phyloP scores from a whole-genome alignment of 768 basidiomycete species.

The Hygrophorus pudorinus region DNA sequence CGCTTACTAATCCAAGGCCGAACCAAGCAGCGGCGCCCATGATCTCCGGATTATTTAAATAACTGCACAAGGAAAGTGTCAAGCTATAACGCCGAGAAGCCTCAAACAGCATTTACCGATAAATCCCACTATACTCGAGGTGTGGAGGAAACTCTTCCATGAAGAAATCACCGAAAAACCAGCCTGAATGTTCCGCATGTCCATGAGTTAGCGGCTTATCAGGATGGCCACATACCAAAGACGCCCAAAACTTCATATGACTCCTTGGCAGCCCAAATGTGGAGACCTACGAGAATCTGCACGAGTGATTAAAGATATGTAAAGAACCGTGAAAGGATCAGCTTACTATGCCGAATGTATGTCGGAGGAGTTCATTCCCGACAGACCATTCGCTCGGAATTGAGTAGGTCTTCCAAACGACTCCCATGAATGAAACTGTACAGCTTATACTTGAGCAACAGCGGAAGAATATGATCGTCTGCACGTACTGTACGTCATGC shows the following conservation, averaged over 20 bases:
- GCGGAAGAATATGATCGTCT: constrained; percentile 4
- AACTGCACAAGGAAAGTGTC: constrained; percentile 33
- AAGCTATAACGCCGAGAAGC: background rate
- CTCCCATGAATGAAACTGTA: constrained; percentile 72
- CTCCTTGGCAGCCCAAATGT: constrained; percentile 85
- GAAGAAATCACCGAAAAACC: constrained; percentile 99
- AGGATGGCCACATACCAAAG: constrained; percentile 50
- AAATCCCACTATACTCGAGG: constrained; percentile 94
- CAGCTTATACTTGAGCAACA: background rate
- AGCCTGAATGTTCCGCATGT: constrained; percentile 40
- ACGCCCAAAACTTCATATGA: constrained; percentile 89
- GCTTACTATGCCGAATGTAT: constrained; percentile 80
- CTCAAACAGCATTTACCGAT: constrained; percentile 45
- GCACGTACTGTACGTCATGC: constrained; percentile 82
- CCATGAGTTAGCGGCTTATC: background rate
- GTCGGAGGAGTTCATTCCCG: constrained; percentile 77
- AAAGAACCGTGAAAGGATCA: background rate
- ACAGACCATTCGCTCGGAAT: constrained; percentile 80
- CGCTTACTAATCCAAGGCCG: constrained; percentile 84
- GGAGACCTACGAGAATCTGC: constrained; percentile 76
- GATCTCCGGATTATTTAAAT: constrained; percentile 91
- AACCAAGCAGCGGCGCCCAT: constrained; percentile 96
- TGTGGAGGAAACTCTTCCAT: constrained; percentile 87
- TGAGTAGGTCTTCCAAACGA: constrained; percentile 87
- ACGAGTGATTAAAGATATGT: constrained; percentile 6